These are phyloP conservation scores for Periconia sp. DNA, from an alignment of 2,329 filamentous ascomycete species.

Conservation along the genomic window DNA sequence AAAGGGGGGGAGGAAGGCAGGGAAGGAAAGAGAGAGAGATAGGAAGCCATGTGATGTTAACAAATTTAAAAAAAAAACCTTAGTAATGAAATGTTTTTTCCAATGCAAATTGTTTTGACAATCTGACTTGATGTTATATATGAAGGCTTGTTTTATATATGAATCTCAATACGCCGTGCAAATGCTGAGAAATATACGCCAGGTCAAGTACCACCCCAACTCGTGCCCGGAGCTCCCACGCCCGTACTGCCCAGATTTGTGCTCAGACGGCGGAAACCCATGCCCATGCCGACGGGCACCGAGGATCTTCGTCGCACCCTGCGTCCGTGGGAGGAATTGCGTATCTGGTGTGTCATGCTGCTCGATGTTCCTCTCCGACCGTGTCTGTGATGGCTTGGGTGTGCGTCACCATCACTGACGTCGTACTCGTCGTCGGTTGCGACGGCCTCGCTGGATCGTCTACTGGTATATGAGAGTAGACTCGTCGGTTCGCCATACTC, in stretches of 20 bases:
- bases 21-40: too few species aligned
- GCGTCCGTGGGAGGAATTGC: slow-evolving; percentile 40
- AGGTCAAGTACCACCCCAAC: slow-evolving; percentile 41
- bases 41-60: too few species aligned
- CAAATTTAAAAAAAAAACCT: too few species aligned
- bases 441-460: slow-evolving; percentile 31
- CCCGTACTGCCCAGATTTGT: slow-evolving; percentile 53
- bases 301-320: slow-evolving; percentile 48
- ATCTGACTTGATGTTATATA: too few species aligned
- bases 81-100: too few species aligned
- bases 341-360: slow-evolving; percentile 16
- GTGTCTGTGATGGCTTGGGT: not conserved
- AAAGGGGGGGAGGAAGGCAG: too few species aligned
- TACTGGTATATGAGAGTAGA: slow-evolving; percentile 42
- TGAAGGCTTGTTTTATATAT: too few species aligned
- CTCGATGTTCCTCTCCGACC: slow-evolving; percentile 20
- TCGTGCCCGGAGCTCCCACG: slow-evolving; percentile 38
- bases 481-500: slow-evolving; percentile 47
- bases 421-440: slow-evolving; percentile 27
- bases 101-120: too few species aligned
- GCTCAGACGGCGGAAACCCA: slow-evolving; percentile 52
- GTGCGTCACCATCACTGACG: slow-evolving; percentile 14
- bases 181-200: too few species aligned
- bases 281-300: slow-evolving; percentile 54
- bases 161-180: too few species aligned